Evolutionary conservation across 2,329 filamentous ascomycete species (phyloP).

Genomic region (Akanthomyces lecanii): DNA sequence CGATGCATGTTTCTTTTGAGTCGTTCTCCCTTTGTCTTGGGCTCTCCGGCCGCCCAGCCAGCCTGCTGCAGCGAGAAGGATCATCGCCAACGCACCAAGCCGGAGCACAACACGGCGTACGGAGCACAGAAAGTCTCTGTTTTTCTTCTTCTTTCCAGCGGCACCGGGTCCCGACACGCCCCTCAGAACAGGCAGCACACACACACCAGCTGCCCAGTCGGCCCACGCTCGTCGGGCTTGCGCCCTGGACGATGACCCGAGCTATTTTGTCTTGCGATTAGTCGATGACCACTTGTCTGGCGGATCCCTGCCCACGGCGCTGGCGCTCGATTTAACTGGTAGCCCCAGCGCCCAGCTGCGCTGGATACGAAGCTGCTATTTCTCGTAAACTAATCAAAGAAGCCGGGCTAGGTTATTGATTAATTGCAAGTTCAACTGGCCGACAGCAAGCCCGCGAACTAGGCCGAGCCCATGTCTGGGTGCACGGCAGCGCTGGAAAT

Average conservation of each 20-base stretch:
- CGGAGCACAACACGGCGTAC: background rate
- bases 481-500: slow-evolving; percentile 3
- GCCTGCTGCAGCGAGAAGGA: background rate
- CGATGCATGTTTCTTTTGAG: slow-evolving; percentile 1
- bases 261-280: background rate
- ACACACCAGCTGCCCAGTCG: background rate
- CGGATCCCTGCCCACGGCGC: background rate
- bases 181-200: background rate
- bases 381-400: background rate
- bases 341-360: background rate
- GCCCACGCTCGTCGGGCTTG: background rate
- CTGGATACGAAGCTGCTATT: slow-evolving; percentile 3
- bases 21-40: background rate
- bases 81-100: slow-evolving; percentile 13
- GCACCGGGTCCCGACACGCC: background rate
- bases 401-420: background rate
- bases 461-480: background rate
- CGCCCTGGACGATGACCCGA: background rate
- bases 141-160: background rate
- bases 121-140: no score
- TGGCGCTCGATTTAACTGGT: background rate
- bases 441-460: background rate
- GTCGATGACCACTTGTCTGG: background rate
- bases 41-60: background rate
- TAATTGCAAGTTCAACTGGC: background rate